A percentile compares a stretch with the other conserved stretches of the same genome.
phyloP scores from a whole-genome alignment of 805 yeast species.

The Teunomyces lycoperdinae region DNA sequence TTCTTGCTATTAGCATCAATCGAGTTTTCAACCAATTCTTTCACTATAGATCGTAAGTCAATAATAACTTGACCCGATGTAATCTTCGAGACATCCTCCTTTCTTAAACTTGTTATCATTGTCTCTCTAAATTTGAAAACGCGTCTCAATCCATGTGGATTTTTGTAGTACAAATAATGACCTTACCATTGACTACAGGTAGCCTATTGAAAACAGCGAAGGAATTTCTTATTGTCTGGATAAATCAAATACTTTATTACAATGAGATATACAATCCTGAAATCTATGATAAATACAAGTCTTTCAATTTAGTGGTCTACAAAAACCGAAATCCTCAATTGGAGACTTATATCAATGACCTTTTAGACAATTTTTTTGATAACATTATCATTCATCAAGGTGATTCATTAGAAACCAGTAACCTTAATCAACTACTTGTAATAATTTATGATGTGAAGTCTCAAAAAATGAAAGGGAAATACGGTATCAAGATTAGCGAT shows the following conservation, averaged over 20 bases:
- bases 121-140: background rate
- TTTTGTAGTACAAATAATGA: background rate
- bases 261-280: conserved; percentile 52
- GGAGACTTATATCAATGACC: conserved; percentile 39
- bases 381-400: background rate
- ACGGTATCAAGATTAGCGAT: conserved; percentile 33
- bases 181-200: conserved; percentile 20
- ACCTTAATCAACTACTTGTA: conserved; percentile 32
- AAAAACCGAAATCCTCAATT: conserved; percentile 48
- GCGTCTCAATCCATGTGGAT: background rate
- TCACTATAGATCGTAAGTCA: conserved; percentile 72
- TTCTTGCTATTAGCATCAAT: conserved; percentile 73
- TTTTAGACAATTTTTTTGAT: conserved; percentile 28
- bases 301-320: conserved; percentile 42
- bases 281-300: conserved; percentile 43
- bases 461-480: conserved; percentile 35
- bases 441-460: conserved; percentile 33
- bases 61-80: conserved; percentile 93
- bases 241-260: conserved; percentile 54
- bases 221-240: conserved; percentile 49
- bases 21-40: conserved; percentile 84
- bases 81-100: conserved; percentile 62
- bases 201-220: conserved; percentile 34
- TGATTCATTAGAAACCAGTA: background rate
- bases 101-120: conserved; percentile 27